Evolutionary conservation across 768 basidiomycete genomes (phyloP).

Genomic region (Mycena indigotica): DNA sequence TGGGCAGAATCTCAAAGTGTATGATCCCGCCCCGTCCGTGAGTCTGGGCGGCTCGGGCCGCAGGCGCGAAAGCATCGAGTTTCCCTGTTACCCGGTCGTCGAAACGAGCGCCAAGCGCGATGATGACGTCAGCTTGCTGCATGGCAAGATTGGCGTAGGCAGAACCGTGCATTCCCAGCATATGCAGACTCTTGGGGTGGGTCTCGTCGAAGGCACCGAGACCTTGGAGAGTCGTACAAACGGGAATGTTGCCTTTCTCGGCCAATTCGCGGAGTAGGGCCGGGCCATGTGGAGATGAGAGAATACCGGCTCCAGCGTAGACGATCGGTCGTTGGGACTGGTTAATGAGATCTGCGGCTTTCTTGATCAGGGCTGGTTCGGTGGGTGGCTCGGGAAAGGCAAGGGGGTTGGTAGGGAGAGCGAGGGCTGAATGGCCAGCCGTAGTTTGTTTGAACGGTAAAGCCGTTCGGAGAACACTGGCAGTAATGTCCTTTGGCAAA

Average conservation of each 20-base stretch:
- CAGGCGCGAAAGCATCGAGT: conserved; percentile 87
- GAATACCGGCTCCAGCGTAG: conserved; percentile 91
- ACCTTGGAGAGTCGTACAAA: conserved; percentile 95
- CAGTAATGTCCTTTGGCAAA: conserved; percentile 98
- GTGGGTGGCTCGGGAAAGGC: conserved; percentile 55
- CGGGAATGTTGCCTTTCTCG: conserved; percentile 90
- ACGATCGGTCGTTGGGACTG: conserved; percentile 87
- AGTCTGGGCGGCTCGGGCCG: conserved; percentile 80
- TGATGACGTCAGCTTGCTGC: conserved; percentile 96
- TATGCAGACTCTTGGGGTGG: conserved; percentile 84
- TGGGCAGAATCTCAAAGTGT: conserved; percentile 97
- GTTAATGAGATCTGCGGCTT: conserved; percentile 91
- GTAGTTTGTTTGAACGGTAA: conserved; percentile 86
- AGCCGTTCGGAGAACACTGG: conserved; percentile 82
- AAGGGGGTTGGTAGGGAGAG: conserved; percentile 75
- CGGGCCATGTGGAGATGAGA: conserved; percentile 81
- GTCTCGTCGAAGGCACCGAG: conserved; percentile 95
- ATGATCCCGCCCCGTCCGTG: conserved; percentile 94
- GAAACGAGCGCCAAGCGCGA: conserved; percentile 94
- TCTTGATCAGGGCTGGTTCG: conserved; percentile 68
- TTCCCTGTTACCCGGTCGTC: conserved; percentile 98
- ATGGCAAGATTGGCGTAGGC: conserved; percentile 98
- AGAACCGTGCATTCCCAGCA: conserved; percentile 99
- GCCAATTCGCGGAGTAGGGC: conserved; percentile 76
- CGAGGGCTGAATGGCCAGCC: conserved; percentile 67